Base-by-base conservation (phyloP, 768 basidiomycete genomes). In the Mycena kentingensis region DNA sequence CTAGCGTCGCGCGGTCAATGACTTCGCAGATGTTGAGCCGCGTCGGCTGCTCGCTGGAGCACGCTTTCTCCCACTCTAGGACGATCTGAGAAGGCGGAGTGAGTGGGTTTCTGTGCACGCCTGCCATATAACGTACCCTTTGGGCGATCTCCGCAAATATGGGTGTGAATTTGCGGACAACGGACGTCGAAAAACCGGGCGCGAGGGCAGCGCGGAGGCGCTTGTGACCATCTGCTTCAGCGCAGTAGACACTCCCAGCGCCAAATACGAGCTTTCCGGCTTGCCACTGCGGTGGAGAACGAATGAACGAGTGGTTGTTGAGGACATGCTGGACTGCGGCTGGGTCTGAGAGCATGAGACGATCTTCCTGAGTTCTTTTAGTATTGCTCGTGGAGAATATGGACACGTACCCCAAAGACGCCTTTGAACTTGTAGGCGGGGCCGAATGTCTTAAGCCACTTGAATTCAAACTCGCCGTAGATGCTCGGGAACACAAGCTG, bases 1-100 rank as follows among this genome's bases (percentile, higher is more conserved):
- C 56, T 29, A 57, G 38, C 8, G 56, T 57, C 5, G 25, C 56
- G 22, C 49, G 56, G 43, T 57, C 56, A 24, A 57, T 36, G 27
- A 57, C 12, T 26, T 53, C 19, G n/a, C 51, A 57, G 18, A 57
- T 51, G 32, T 57, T 49, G 12, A 57, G 34, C 28, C 32, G 42
- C n/a, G 18, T 42, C 12, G 22, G 47, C 7, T 35, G 18, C 10
- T 28, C 42, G 1, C 41, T 15, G 21, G 56, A 39, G 31, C 51
- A 52, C 2, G 29, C 12, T 22, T 34, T 25, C 1, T 45, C 54
- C 54, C 54, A 55, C 42, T 46, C 54, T 41, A 42, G 49, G 21
- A 46, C 49, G 26, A 55, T 41, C 54, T 55, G 11, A 2, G 5
- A 35, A 46, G 13, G 12, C 12, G 24, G 31, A 21, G 36, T n/a